Evolutionary conservation across 108 stramenopile species (phyloP).

Genomic region (Bacterosira constricta): DNA sequence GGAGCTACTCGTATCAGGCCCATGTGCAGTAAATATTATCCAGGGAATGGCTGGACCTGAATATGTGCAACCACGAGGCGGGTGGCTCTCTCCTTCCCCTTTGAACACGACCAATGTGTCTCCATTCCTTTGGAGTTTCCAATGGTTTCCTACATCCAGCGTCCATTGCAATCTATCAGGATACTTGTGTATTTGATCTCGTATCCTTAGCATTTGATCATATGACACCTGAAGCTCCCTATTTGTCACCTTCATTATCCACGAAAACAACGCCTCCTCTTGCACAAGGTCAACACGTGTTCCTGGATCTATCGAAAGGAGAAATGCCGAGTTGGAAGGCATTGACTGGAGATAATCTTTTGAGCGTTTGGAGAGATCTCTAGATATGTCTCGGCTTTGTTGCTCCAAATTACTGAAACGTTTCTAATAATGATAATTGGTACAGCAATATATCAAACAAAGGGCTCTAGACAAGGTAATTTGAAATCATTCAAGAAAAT

Average conservation of each 20-base stretch:
- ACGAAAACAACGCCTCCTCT: conserved; percentile 68
- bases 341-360: conserved; percentile 48
- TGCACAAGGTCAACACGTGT: conserved; percentile 46
- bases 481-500: neutral
- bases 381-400: conserved; percentile 66
- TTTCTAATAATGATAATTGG: conserved; percentile 30
- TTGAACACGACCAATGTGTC: conserved; percentile 36
- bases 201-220: conserved; percentile 60
- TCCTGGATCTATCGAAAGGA: conserved; percentile 7
- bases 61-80: neutral
- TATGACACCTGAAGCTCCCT: conserved; percentile 55
- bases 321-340: conserved; percentile 26
- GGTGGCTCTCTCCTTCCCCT: conserved; percentile 1
- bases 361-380: conserved; percentile 51
- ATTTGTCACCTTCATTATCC: conserved; percentile 34
- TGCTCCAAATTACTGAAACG: conserved; percentile 59
- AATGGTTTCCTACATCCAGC: conserved; percentile 63
- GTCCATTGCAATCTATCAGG: conserved; percentile 67
- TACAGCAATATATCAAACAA: too few relatives aligned
- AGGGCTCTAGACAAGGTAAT: neutral
- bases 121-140: conserved; percentile 63
- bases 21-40: conserved; percentile 17
- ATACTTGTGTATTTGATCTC: conserved; percentile 56
- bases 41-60: neutral
- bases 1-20: neutral